phyloP scores from a whole-genome alignment of 2,329 filamentous ascomycete species.

The Metarhizium guizhouense region DNA sequence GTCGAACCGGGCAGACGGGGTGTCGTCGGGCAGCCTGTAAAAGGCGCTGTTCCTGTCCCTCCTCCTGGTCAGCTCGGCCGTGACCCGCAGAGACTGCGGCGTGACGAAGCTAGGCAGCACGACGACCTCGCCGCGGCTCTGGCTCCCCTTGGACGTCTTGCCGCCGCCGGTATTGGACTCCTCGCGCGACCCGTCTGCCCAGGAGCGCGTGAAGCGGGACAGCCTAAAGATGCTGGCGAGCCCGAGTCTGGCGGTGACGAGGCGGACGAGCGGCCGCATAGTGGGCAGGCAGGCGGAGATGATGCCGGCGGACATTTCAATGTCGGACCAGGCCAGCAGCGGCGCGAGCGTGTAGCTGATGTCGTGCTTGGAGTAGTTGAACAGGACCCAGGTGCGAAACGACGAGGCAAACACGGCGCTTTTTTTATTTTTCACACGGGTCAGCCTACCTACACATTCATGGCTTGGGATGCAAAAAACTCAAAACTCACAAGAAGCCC shows the following conservation, averaged over 20 bases:
- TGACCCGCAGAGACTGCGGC: too few species aligned
- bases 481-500: conserved; percentile 30
- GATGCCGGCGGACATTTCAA: conserved; percentile 41
- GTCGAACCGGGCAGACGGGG: neutral
- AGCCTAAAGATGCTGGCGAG: conserved; percentile 13
- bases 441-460: neutral
- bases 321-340: conserved; percentile 2
- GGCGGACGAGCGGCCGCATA: conserved; percentile 34
- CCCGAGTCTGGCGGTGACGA: conserved; percentile 23
- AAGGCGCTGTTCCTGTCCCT: conserved; percentile 17
- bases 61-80: conserved; percentile 11
- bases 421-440: neutral
- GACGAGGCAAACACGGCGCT: conserved; percentile 40
- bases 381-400: conserved; percentile 38
- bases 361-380: conserved; percentile 30
- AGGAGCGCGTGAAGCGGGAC: conserved; percentile 8
- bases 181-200: neutral
- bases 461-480: neutral
- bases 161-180: too few species aligned
- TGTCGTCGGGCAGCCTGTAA: conserved; percentile 25
- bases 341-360: conserved; percentile 36
- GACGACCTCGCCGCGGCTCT: neutral
- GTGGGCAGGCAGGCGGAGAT: conserved; percentile 45
- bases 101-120: neutral
- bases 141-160: too few species aligned